Base-by-base conservation (phyloP, 1,284 basidiomycete genomes). In the Ustilago nuda region DNA sequence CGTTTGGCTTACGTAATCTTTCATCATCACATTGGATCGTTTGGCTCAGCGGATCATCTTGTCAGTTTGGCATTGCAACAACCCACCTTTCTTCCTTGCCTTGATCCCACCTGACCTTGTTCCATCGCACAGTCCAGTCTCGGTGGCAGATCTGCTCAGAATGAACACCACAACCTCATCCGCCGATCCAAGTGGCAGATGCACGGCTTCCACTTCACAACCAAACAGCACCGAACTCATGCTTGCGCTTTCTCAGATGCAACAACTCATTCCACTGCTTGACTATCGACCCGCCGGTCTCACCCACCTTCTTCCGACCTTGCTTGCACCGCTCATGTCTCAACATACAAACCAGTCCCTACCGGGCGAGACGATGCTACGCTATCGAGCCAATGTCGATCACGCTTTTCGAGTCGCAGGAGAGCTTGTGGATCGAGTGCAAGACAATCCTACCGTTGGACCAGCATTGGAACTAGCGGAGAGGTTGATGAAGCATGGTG, bases 211-310 rank as follows among this genome's bases (percentile, higher is more conserved):
- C 15, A 2, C 43, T 13, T 23, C 46, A 23, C 17, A 50, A 9
- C 56, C 70, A 23, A 67, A 57, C 55, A 72, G 70, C 56, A 72
- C 74, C 43, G 69, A 76, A 52, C 74, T 76, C 55, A 72, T 76
- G 74, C 61, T 72, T 8, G 64, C 74, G 4, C 62, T 76, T 9
- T 72, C 74, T 13, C 74, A 72, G 8, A 72, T 76, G 41, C 74
- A 76, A 36, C 70, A 72, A 15, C 64, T 76, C 48, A 76, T 69
- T 46, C 69, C 74, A 19, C 56, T 76, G 3, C 74, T 76, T 52
- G 74, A 76, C 30, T 72, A 66, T 55, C 64, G 65, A 8, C 74
- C 74, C 2, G 62, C 66, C 13, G 74, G 74, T 3, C 63, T 76
- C 4, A 55, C 66, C 30, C 69, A 72, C 36, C 48, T 76, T 7